phyloP scores from a whole-genome alignment of 2,329 filamentous ascomycete species.

The Fusarium aywerte region DNA sequence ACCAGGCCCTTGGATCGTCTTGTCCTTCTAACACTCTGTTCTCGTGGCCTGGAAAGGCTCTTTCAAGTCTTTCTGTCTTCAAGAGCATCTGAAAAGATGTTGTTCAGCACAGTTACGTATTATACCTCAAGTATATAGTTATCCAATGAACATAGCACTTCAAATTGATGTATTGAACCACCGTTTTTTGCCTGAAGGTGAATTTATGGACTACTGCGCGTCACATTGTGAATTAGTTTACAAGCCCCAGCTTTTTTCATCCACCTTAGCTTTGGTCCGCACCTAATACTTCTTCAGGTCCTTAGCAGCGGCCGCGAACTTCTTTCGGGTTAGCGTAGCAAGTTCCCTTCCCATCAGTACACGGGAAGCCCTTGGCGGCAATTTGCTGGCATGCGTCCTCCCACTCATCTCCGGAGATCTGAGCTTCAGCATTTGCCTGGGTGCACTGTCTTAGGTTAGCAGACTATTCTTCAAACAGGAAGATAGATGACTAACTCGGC shows the following conservation, averaged over 20 bases:
- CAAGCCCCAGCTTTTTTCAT: background rate
- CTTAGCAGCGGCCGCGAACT: constrained; percentile 29
- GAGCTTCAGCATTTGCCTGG: constrained; percentile 13
- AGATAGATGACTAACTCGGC: constrained; percentile 20
- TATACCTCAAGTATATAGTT: background rate
- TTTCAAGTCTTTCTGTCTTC: constrained; percentile 68
- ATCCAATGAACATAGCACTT: background rate
- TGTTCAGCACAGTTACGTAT: background rate
- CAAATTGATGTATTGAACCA: background rate
- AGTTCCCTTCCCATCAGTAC: constrained; percentile 35
- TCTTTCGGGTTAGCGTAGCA: constrained; percentile 27
- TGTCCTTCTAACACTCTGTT: constrained; percentile 74
- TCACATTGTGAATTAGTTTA: background rate
- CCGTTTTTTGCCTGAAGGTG: too few species aligned
- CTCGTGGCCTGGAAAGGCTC: constrained; percentile 62
- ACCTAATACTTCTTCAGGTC: background rate
- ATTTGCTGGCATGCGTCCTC: constrained; percentile 38
- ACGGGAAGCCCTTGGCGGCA: constrained; percentile 28
- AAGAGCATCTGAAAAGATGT: constrained; percentile 53
- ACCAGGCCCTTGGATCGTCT: constrained; percentile 71
- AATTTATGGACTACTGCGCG: too few species aligned
- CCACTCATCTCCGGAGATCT: constrained; percentile 40
- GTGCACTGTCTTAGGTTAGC: constrained; percentile 19
- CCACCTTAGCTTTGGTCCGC: fast-evolving
- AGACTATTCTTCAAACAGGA: fast-evolving